A percentile compares a stretch with the other conserved stretches of the same genome.
phyloP scores from a whole-genome alignment of 2,329 filamentous ascomycete species.

The Colletotrichum godetiae region DNA sequence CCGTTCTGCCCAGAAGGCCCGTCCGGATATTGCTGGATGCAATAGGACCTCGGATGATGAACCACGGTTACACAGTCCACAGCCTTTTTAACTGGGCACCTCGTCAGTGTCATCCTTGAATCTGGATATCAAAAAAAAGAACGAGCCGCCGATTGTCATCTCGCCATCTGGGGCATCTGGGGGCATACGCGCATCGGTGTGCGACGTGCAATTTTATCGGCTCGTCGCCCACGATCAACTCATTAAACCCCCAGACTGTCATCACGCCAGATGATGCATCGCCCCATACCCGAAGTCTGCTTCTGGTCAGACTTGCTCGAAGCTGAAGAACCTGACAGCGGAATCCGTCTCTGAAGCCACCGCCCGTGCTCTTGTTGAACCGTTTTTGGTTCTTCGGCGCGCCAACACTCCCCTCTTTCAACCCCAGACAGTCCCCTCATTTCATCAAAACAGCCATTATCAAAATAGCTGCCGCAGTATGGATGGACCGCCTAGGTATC shows the following conservation, averaged over 20 bases:
- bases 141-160: conserved; percentile 28
- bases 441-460: not conserved
- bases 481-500: not conserved
- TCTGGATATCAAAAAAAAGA: not conserved
- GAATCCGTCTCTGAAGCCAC: conserved; percentile 5
- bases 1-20: conserved; percentile 9
- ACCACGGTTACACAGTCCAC: conserved; percentile 2
- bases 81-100: not conserved
- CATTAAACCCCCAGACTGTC: not conserved
- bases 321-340: not conserved
- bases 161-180: conserved; percentile 17
- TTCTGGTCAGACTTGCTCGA: conserved; percentile 20
- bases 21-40: not conserved
- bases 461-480: not conserved
- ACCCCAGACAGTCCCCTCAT: conserved; percentile 8
- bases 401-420: not conserved
- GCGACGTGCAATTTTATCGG: conserved; percentile 16
- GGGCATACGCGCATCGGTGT: conserved; percentile 14
- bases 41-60: conserved; percentile 12
- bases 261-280: conserved; percentile 11
- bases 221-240: not conserved
- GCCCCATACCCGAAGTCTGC: not conserved
- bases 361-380: not conserved
- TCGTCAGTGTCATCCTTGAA: conserved; percentile 11
- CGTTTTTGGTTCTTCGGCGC: conserved; percentile 18